phyloP scores from a whole-genome alignment of 2,329 filamentous ascomycete species.

The Colletotrichum destructivum region DNA sequence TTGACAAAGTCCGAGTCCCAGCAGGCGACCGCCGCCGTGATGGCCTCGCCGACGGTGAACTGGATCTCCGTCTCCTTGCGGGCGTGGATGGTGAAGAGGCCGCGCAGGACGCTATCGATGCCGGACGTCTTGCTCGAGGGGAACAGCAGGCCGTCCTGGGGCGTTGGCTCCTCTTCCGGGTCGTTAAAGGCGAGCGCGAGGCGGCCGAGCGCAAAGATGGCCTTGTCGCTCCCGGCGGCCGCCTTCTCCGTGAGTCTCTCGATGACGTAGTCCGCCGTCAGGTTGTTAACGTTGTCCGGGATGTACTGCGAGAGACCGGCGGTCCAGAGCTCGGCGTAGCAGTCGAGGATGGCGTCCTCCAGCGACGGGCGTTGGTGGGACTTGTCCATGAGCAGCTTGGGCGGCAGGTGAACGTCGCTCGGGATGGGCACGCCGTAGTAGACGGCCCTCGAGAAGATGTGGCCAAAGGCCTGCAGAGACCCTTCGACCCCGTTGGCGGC shows the following conservation, averaged over 20 bases:
- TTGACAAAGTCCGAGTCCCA: conserved; percentile 88
- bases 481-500: conserved; percentile 64
- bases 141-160: conserved; percentile 28
- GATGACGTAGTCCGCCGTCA: conserved; percentile 63
- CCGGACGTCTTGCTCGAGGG: conserved; percentile 28
- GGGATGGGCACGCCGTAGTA: conserved; percentile 58
- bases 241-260: conserved; percentile 77
- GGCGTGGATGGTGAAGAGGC: conserved; percentile 84
- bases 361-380: conserved; percentile 50
- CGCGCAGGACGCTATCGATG: conserved; percentile 61
- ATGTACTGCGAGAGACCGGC: conserved; percentile 55
- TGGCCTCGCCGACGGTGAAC: conserved; percentile 90
- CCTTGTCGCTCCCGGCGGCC: conserved; percentile 85
- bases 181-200: conserved; percentile 76
- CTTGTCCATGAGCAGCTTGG: conserved; percentile 51
- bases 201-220: conserved; percentile 85
- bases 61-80: conserved; percentile 89
- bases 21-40: conserved; percentile 82
- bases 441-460: conserved; percentile 60
- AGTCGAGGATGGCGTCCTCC: conserved; percentile 61
- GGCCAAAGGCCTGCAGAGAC: conserved; percentile 60
- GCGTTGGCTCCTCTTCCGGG: conserved; percentile 47
- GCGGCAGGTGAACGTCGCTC: conserved; percentile 48
- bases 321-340: conserved; percentile 63
- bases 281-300: conserved; percentile 45